Percentiles rank a stretch among this genome's conserved stretches.
Conservation (phyloP, 306 rosid species). For the Myrica gale region DNA sequence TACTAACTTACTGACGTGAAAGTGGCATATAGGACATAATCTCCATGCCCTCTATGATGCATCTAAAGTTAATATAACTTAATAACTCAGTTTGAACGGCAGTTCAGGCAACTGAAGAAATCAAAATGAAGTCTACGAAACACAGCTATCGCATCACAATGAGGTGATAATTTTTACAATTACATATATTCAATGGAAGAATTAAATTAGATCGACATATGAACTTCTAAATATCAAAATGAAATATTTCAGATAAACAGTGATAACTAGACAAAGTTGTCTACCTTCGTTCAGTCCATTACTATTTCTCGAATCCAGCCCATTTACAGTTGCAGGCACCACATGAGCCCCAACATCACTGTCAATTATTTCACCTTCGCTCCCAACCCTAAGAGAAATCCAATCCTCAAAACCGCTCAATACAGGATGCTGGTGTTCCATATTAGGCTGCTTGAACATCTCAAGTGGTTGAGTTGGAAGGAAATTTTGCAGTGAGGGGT, state of each 20-base stretch:
- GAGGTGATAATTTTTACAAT: not conserved
- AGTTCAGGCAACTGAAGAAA: conserved; percentile 3
- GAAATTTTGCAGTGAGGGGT: conserved; percentile 90
- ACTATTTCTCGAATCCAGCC: conserved; percentile 49
- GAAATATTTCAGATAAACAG: conserved; percentile 13
- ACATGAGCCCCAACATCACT: conserved; percentile 38
- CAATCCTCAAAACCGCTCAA: conserved; percentile 88
- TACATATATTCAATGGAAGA: not conserved
- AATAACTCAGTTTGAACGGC: not conserved
- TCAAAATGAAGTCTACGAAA: not conserved
- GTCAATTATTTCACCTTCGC: conserved; percentile 44
- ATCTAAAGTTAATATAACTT: not conserved
- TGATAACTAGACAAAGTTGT: conserved; percentile 60
- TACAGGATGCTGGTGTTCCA: conserved; percentile 63
- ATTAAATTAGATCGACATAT: not conserved
- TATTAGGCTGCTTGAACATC: conserved; percentile 58
- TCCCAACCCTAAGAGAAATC: conserved; percentile 96
- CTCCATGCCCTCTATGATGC: not conserved
- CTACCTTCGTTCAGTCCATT: conserved; percentile 47
- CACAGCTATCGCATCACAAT: not conserved
- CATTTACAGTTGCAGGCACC: conserved; percentile 48
- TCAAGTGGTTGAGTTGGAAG: conserved; percentile 84
- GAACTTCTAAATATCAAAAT: not conserved
- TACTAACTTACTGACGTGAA: not conserved
- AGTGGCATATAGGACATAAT: not conserved